Base-by-base conservation (phyloP, 148 eudicot genomes). In the Heliosperma pusillum region DNA sequence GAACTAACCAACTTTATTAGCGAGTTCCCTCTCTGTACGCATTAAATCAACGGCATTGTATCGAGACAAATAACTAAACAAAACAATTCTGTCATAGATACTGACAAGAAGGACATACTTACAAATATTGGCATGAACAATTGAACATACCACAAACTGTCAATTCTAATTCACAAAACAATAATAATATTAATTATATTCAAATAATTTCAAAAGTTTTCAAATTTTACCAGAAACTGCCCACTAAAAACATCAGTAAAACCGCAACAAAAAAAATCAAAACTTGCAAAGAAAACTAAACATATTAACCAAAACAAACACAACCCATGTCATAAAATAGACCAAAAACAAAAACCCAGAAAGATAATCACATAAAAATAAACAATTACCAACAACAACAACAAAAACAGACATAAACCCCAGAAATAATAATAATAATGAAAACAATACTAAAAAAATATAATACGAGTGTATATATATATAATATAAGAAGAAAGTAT, bases 341-440 rank as follows among this genome's bases (percentile, higher is more conserved):
- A 17, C 55, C 17, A 25, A 70, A 61, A 13, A 16, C 7, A 12
- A 71, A 70, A 80, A 63, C 76, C 79, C 79, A 80, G 50, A 75
- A 80, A 53, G 4, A 55, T 57, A 1, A 56, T 16, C 50, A 24
- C 12, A 26, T 21, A 66, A 26, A 42, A 42, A 42, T 10, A 42
- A 33, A 47, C 53, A 47, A 47, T 47, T 47, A 15, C 16, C 40
- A 44, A 16, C 0, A 63, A 52, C 26, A 24, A 30, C 26, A 2
- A 42, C n/a, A 3, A 55, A 12, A 27, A 16, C 22, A 57, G 2
- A 20, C 59, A 33, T 2, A 33, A 63, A 73, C n/a, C 56, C 25
- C 19, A 44, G 5, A 67, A 24, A 59, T 26, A 44, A 13, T 0
- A 17, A 5, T 27, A 22, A 26, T 15, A 52, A 20, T 45, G 7